phyloP scores from a whole-genome alignment of 164 flowering plant genomes.

The Buxus sempervirens region DNA sequence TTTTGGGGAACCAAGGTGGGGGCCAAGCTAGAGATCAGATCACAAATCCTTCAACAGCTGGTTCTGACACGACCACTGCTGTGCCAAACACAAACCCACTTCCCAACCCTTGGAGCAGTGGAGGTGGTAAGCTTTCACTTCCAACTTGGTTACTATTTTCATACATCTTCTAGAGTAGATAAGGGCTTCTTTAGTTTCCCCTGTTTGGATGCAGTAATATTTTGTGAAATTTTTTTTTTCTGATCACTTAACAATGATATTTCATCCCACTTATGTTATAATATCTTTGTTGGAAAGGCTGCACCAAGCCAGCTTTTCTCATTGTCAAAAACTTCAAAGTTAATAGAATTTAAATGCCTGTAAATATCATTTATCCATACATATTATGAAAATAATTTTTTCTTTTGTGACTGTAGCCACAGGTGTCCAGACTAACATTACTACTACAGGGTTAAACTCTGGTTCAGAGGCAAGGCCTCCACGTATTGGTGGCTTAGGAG shows the following conservation, averaged over 20 bases:
- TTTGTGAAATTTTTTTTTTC: too few relatives aligned
- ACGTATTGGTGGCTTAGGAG: conserved; percentile 56
- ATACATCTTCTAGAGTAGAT: not conserved
- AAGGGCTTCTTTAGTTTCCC: too few relatives aligned
- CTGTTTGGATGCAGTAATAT: too few relatives aligned
- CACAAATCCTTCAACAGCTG: conserved; percentile 42
- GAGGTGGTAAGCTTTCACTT: conserved; percentile 31
- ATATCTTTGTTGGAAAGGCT: too few relatives aligned
- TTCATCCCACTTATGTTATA: too few relatives aligned
- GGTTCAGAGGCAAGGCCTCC: conserved; percentile 55
- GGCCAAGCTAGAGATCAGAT: conserved; percentile 36
- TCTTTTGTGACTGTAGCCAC: conserved; percentile 22
- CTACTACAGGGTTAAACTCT: conserved; percentile 45
- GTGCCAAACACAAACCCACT: conserved; percentile 84
- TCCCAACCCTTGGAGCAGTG: conserved; percentile 78
- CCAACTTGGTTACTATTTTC: too few relatives aligned
- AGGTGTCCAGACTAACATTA: conserved; percentile 54
- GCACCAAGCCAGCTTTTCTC: too few relatives aligned
- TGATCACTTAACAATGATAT: too few relatives aligned
- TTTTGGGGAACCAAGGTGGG: conserved; percentile 60
- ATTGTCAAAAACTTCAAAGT: too few relatives aligned
- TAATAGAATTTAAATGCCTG: too few relatives aligned
- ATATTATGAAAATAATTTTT: too few relatives aligned
- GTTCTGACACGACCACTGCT: conserved; percentile 49
- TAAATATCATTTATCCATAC: too few relatives aligned